Conservation (phyloP, 768 basidiomycete species). For the Psilocybe tampanensis region DNA sequence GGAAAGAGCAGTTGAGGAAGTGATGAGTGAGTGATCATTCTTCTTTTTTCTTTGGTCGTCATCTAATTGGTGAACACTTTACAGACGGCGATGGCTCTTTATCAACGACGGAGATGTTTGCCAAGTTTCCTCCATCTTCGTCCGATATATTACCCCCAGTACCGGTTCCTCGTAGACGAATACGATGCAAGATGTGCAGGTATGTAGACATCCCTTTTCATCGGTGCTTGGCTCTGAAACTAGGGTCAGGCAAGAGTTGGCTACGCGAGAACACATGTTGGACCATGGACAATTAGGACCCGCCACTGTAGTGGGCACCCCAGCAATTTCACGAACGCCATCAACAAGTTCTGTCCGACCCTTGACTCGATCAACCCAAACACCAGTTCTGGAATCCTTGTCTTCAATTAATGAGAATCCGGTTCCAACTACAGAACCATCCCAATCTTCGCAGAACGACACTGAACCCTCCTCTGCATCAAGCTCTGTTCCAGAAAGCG, state of each 20-base stretch:
- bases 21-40: conserved; percentile 65
- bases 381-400: conserved; percentile 32
- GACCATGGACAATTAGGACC: conserved; percentile 83
- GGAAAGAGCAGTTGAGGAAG: conserved; percentile 69
- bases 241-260: conserved; percentile 69
- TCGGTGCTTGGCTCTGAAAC: neutral
- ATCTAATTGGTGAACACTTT: conserved; percentile 19
- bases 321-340: conserved; percentile 44
- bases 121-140: conserved; percentile 69
- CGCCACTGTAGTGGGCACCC: conserved; percentile 59
- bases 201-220: conserved; percentile 25
- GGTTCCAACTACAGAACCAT: conserved; percentile 7
- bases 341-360: conserved; percentile 6
- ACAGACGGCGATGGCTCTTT: conserved; percentile 75
- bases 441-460: conserved; percentile 8
- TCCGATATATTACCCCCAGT: conserved; percentile 62
- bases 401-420: conserved; percentile 36
- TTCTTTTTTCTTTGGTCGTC: conserved; percentile 7
- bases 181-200: conserved; percentile 94
- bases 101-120: conserved; percentile 73
- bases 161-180: conserved; percentile 57
- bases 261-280: conserved; percentile 91
- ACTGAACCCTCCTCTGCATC: conserved; percentile 33
- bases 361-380: conserved; percentile 6
- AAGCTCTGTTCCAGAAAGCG: conserved; percentile 55